Base-by-base conservation (phyloP, 2,329 filamentous ascomycete species). In the Coniochaeta pulveracea region DNA sequence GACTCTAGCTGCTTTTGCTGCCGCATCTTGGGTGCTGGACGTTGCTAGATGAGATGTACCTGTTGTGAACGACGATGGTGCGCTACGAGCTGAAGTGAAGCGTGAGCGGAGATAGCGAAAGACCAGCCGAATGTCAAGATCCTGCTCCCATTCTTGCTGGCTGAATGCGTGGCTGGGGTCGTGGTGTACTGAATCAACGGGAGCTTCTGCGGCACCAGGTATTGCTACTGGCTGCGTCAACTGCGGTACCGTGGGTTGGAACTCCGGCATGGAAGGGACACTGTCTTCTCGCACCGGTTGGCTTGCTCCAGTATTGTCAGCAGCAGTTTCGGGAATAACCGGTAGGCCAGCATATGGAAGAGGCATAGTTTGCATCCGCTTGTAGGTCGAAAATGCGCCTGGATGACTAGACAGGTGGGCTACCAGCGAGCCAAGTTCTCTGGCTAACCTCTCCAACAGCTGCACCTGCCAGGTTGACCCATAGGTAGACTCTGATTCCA, bases 81-180 rank as follows among this genome's bases (percentile, higher is more conserved):
- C 52, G 14, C 63, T 52, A 6, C 62, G 60, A 11, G 71, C 62
- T 37, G 76, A 62, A 37, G 74, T 65, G 54, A 93, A 89, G 38
- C 84, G 77, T 12, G 75, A 81, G 37, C 79, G 74, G 19, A 94
- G 68, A 50, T 91, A 96, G 31, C 79, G 76, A 61, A 96, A 96
- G 21, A 96, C 83, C 53, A 94, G 81, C 50, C 82, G 83, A 43
- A 95, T 74, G 48, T 96, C 88, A 5, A 96, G 69, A 34, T 94
- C 84, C 39, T 80, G 78, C 57, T 96, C 88, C 91, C 91, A 98
- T 50, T 94, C 91, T 22, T 91, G 83, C 46, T 84, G 66, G 2
- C 69, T 72, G 40, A 76, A 76, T 14, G 30, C 19, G 18, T 23
- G 30, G 30, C n/a, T 12, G 10, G 30, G 18, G 22, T 15, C 25